A percentile compares a stretch with the other conserved stretches of the same genome.
phyloP scores from a whole-genome alignment of 345 rosid species.

The Salix dunnii region DNA sequence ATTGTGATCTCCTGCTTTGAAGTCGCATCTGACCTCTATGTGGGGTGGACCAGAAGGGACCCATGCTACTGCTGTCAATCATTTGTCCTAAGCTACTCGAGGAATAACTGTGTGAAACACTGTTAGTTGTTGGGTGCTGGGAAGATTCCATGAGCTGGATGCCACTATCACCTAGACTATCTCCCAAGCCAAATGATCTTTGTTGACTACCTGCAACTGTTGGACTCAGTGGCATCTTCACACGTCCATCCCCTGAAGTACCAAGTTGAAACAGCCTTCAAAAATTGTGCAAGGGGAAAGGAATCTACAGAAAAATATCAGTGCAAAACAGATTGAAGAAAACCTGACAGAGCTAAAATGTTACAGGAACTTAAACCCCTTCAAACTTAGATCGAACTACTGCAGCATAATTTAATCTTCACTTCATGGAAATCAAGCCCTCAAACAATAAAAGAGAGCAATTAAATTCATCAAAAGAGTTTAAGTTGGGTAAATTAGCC shows the following conservation, averaged over 20 bases:
- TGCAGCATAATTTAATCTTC: not conserved
- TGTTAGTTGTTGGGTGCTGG: slow-evolving; percentile 61
- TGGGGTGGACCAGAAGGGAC: slow-evolving; percentile 74
- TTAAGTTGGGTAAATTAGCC: not conserved
- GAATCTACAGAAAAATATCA: slow-evolving; percentile 4
- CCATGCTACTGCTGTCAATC: slow-evolving; percentile 57
- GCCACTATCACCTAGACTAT: slow-evolving; percentile 58
- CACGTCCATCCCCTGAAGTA: slow-evolving; percentile 75
- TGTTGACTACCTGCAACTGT: slow-evolving; percentile 54
- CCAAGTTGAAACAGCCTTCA: slow-evolving; percentile 8
- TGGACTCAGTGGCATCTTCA: slow-evolving; percentile 90
- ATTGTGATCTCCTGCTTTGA: slow-evolving; percentile 96
- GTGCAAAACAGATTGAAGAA: not conserved
- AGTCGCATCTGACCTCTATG: slow-evolving; percentile 88
- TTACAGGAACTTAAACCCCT: not conserved
- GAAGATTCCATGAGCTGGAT: slow-evolving; percentile 74
- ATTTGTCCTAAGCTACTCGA: slow-evolving; percentile 94
- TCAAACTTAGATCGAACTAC: not conserved
- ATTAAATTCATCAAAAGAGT: not conserved
- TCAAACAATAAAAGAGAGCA: not conserved
- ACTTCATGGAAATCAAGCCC: not conserved
- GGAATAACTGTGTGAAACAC: slow-evolving; percentile 86
- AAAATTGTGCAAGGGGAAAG: slow-evolving; percentile 7
- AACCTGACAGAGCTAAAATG: not conserved
- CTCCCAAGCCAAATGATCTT: slow-evolving; percentile 71